Evolutionary conservation across 345 rosid genomes (phyloP).

Genomic region (Dipteronia dyeriana): DNA sequence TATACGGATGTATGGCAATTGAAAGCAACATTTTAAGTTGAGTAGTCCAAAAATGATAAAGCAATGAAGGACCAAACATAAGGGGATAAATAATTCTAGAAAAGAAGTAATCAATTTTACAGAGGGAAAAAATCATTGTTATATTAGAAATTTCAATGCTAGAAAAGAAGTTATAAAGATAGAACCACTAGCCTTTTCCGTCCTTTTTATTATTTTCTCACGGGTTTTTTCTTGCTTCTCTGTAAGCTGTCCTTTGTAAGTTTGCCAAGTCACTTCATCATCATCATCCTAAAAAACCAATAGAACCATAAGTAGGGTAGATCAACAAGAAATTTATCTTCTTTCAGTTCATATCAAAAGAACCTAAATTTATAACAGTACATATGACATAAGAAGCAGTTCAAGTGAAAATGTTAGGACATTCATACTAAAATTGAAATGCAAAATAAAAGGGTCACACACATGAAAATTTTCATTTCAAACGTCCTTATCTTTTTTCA

Average conservation of each 20-base stretch:
- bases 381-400: not conserved
- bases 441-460: not conserved
- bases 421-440: not conserved
- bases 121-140: not conserved
- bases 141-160: not conserved
- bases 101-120: not conserved
- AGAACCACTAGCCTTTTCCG: conserved; percentile 59
- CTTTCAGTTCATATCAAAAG: not conserved
- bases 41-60: not conserved
- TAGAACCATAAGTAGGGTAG: conserved; percentile 12
- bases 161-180: conserved; percentile 9
- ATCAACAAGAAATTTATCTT: not conserved
- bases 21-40: not conserved
- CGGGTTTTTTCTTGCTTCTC: conserved; percentile 96
- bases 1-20: not conserved
- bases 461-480: not conserved
- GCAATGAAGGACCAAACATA: conserved; percentile 3
- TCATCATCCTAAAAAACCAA: conserved; percentile 63
- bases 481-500: not conserved
- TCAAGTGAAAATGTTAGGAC: conserved; percentile 1
- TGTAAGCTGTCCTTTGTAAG: conserved; percentile 87
- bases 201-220: conserved; percentile 77
- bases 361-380: conserved; percentile 8
- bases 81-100: not conserved
- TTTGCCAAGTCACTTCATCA: conserved; percentile 97